These are phyloP conservation scores for Zygnema circumcarinatum DNA, from an alignment of 139 green algal genomes.

Conservation along the genomic window DNA sequence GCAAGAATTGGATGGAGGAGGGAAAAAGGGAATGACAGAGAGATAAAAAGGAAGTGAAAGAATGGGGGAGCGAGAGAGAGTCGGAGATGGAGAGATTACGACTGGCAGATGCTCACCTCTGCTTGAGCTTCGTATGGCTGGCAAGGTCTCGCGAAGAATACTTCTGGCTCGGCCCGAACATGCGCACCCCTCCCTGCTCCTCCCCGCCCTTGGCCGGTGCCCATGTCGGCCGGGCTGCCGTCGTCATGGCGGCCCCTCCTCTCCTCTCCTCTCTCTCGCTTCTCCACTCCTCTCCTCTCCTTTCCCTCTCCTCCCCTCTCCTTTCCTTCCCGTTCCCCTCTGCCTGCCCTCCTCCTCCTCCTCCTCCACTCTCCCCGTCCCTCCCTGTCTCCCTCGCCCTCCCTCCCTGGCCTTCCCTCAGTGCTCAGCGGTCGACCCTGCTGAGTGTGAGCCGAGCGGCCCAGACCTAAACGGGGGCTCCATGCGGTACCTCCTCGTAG, in stretches of 20 bases:
- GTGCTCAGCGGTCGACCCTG: too few relatives aligned
- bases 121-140: slow-evolving; percentile 62
- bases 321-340: neutral
- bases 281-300: neutral
- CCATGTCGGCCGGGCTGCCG: slow-evolving; percentile 67
- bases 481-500: too few relatives aligned
- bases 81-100: too few relatives aligned
- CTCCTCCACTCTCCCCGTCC: neutral
- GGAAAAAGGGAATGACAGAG: too few relatives aligned
- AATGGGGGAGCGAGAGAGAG: too few relatives aligned
- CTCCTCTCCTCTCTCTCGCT: neutral
- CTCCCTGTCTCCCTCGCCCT: neutral
- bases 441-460: too few relatives aligned
- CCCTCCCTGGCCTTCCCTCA: too few relatives aligned
- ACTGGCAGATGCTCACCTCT: slow-evolving; percentile 46
- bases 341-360: neutral
- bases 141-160: slow-evolving; percentile 61
- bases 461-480: too few relatives aligned
- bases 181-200: slow-evolving; percentile 66
- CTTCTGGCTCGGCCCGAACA: slow-evolving; percentile 62
- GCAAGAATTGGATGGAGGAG: too few relatives aligned
- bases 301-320: too few relatives aligned
- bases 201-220: slow-evolving; percentile 64
- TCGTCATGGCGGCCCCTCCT: slow-evolving; percentile 60
- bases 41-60: too few relatives aligned